Conservation (phyloP, 805 yeast species). For the Sugiyamaella floridensis region DNA sequence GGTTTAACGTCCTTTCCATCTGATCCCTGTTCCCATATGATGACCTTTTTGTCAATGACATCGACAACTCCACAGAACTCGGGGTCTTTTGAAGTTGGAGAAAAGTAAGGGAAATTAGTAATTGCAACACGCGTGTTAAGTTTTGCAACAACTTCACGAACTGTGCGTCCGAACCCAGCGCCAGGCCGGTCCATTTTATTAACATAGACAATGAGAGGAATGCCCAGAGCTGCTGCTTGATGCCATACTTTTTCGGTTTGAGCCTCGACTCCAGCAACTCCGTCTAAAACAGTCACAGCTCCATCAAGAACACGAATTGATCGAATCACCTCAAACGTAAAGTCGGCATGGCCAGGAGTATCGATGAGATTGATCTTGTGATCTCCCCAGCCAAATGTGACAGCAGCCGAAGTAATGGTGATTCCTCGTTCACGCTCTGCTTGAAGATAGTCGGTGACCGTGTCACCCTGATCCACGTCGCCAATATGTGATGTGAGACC, state of each 20-base stretch:
- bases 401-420: constrained; percentile 94
- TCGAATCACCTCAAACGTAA: constrained; percentile 87
- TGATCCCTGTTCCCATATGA: constrained; percentile 36
- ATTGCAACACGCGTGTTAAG: constrained; percentile 67
- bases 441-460: constrained; percentile 86
- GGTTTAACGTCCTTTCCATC: constrained; percentile 51
- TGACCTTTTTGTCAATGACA: constrained; percentile 53
- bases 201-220: constrained; percentile 75
- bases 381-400: constrained; percentile 77
- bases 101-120: constrained; percentile 72
- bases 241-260: constrained; percentile 97
- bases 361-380: constrained; percentile 81
- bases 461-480: constrained; percentile 91
- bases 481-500: constrained; percentile 80
- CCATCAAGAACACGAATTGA: constrained; percentile 91
- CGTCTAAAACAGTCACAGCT: constrained; percentile 86
- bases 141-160: constrained; percentile 70
- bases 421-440: constrained; percentile 91
- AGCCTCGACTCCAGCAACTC: constrained; percentile 97
- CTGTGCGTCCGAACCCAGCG: constrained; percentile 88
- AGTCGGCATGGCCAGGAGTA: constrained; percentile 98
- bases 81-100: constrained; percentile 32
- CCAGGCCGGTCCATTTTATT: constrained; percentile 97
- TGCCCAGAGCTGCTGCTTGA: constrained; percentile 58
- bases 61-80: constrained; percentile 69